These are phyloP conservation scores for Apocynum venetum DNA, from an alignment of 257 asterid species.

Conservation along the genomic window DNA sequence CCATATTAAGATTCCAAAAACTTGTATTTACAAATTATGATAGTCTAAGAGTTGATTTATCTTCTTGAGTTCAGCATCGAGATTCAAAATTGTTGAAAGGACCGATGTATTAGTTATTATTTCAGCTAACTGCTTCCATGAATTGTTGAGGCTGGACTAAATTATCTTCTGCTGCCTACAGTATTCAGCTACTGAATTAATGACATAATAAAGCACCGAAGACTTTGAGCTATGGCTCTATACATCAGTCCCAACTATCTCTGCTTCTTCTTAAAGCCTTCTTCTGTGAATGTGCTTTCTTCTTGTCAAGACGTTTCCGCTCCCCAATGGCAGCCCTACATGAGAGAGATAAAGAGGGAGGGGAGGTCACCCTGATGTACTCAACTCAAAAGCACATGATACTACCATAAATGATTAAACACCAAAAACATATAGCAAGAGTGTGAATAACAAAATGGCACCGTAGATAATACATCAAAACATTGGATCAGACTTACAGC, in stretches of 20 bases:
- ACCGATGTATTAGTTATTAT: slow-evolving; percentile 11
- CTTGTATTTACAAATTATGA: not conserved
- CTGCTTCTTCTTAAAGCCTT: slow-evolving; percentile 61
- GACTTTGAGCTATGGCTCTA: not conserved
- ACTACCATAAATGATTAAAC: not conserved
- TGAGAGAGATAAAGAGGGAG: slow-evolving; percentile 13
- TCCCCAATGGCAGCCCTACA: slow-evolving; percentile 72
- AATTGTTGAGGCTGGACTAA: slow-evolving; percentile 6
- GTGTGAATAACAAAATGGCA: not conserved
- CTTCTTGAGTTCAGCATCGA: not conserved
- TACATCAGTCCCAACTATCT: slow-evolving; percentile 55
- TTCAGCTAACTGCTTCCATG: slow-evolving; percentile 16
- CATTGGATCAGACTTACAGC: slow-evolving; percentile 48
- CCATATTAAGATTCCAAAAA: not conserved
- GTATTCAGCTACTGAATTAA: not conserved
- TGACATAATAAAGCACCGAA: not conserved
- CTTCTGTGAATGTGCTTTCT: slow-evolving; percentile 70
- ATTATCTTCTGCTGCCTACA: slow-evolving; percentile 5
- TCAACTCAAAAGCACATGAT: not conserved
- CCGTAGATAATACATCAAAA: not conserved
- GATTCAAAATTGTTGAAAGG: not conserved
- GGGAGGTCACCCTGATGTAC: slow-evolving; percentile 4
- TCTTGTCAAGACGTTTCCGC: slow-evolving; percentile 57
- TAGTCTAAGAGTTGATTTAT: not conserved
- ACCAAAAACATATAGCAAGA: not conserved